Percentiles rank a stretch among this genome's conserved stretches.
Conservation (phyloP, 257 asterid genomes). For the Gynochthodes officinalis region DNA sequence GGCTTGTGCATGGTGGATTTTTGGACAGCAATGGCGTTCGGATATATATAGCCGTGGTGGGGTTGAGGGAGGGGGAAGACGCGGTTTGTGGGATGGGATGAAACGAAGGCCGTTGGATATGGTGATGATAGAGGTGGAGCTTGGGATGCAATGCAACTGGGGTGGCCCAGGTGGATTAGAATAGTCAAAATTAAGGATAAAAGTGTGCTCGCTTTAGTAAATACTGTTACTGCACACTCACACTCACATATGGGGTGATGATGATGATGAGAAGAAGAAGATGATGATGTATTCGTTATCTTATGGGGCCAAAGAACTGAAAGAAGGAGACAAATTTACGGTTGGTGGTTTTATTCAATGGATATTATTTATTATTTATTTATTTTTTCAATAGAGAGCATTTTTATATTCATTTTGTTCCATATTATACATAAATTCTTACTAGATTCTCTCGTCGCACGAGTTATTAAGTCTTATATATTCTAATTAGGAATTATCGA, state of each 20-base stretch:
- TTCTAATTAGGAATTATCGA: no score
- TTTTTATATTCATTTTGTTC: no score
- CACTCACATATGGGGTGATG: no score
- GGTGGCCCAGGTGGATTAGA: slow-evolving; percentile 9
- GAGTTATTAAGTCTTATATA: no score
- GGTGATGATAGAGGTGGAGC: slow-evolving; percentile 1
- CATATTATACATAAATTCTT: no score
- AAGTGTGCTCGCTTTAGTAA: neutral
- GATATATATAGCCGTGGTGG: slow-evolving; percentile 16
- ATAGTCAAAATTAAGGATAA: slow-evolving; percentile 15
- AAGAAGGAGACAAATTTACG: slow-evolving; percentile 13
- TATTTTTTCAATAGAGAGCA: no score
- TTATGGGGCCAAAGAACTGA: neutral
- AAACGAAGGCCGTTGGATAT: slow-evolving; percentile 47
- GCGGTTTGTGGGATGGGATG: slow-evolving; percentile 37
- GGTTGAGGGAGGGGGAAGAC: slow-evolving; percentile 13
- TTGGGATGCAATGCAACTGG: slow-evolving; percentile 1
- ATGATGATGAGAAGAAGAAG: neutral
- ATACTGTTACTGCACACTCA: no score
- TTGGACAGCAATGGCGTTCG: neutral
- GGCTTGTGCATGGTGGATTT: slow-evolving; percentile 19
- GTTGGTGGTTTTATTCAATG: neutral
- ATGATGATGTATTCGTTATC: neutral
- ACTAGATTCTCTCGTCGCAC: no score
- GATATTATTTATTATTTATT: no score